Base-by-base conservation (phyloP, 805 yeast species). In the Yamadazyma sp. region DNA sequence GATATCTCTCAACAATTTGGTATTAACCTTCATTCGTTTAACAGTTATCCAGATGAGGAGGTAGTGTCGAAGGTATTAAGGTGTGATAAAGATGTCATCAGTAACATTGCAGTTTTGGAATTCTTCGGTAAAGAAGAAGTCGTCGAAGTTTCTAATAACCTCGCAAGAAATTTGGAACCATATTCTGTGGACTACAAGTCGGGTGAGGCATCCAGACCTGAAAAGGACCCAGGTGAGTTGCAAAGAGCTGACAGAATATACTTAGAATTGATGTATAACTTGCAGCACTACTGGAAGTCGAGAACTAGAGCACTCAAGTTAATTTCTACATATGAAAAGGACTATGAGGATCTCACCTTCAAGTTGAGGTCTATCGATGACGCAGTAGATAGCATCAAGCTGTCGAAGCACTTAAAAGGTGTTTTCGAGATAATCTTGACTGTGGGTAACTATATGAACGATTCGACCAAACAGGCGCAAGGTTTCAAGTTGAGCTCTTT, bases 391-490 rank as follows among this genome's bases (percentile, higher is more conserved):
- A 67, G 73, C 19, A 64, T 84, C 16, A 68, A 64, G 36, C 60
- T 66, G 10, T 82, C 88, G 0, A 50, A 65, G 12, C 70, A 77
- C 25, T 70, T 84, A 51, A 71, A 77, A 45, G 69, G 70, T 37
- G 74, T 84, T 3, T 71, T 84, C 42, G 79, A 75, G 44, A 75
- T 84, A 28, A 81, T 84, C 43, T 75, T 82, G 47, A 79, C 80
- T 10, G 77, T 84, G 40, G 95, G 93, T 44, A 84, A 84, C 50
- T 83, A 76, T 49, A 84, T 84, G 93, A 84, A 84, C 54, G 88
- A 82, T 50, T 59, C 70, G 5, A 68, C 82, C 3, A 84, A 80
- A 50, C 73, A 75, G 45, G 89, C 86, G 0, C 68, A 69, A 22
- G 95, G 95, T 14, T 83, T 84, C 59, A 81, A 75, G 49, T 64